Base-by-base conservation (phyloP, 176 grass and related monocot genomes). In the Carex myosuroides region DNA sequence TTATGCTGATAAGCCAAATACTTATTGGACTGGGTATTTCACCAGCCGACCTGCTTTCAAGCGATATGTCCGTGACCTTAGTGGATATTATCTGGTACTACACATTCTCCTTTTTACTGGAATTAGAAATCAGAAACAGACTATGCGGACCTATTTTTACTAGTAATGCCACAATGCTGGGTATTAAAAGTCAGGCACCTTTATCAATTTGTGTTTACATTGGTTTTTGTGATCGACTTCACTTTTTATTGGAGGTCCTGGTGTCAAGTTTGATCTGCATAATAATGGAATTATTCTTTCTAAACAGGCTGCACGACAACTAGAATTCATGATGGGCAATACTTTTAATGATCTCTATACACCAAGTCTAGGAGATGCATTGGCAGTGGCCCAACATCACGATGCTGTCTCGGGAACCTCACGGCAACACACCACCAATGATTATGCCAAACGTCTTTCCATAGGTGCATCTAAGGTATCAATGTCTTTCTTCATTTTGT, bases 1-100 rank as follows among this genome's bases (percentile, higher is more conserved):
- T 71, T 97, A 97, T 91, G 90, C 92, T 85, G 90, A 94, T 86
- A 69, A 87, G 55, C 4, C 67, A 64, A 94, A 97, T 91, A 88
- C 94, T 73, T 97, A 97, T 82, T 97, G 94, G 94, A 97, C 94
- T 81, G 94, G 94, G 20, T 97, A 92, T 79, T 97, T 94, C 83
- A 91, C 92, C 57, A 97, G 94, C 87, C 88, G 92, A 13, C 92
- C 94, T 14, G 82, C 87, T 70, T 97, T 97, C 58, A 97, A 97
- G 78, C 71, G 87, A 83, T 97, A 94, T 87, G 89, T 97, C 80
- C 92, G 94, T 75, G 80, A 83, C 21, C 81, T 88, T 16, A 94
- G 92, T 85, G 94, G 90, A 81, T 97, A 92, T 84, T 97, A 92
- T 84, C 66, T 94, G 94, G 94, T 97, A 94, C 29, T 64, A 13